Base-by-base conservation (phyloP, 257 asterid genomes). In the Nemophila menziesii region DNA sequence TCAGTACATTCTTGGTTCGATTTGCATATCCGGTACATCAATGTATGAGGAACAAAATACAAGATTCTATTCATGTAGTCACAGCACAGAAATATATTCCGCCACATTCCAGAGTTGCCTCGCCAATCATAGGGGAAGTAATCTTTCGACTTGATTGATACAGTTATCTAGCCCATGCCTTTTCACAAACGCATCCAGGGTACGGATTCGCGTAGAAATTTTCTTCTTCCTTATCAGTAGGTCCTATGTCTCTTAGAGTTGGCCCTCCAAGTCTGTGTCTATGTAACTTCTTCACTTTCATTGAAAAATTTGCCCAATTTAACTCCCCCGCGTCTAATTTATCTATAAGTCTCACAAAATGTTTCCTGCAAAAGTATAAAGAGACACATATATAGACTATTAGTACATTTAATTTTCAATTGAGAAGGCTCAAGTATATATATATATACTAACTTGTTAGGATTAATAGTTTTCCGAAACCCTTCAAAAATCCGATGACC, bases 111-210 rank as follows among this genome's bases (percentile, higher is more conserved):
- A n/a, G n/a, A n/a, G n/a, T n/a, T 29, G 36, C 36, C 9, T 29
- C 9, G 12, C 4, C 36, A 29, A 29, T 7, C 36, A 7, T 29
- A 7, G 2, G 36, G 36, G 36, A 13, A 29, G 7, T 3, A 13
- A 13, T 7, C 8, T 7, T 10, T 29, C 3, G 12, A 29, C 3
- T 7, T 29, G 8, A 10, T 7, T 29, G 8, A 10, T 29, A 13
- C 9, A 2, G 36, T 29, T 29, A 29, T 29, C 12, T 13, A 5
- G 8, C 8, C 45, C 22, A 40, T 7, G 22, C 13, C 8, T 59
- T 22, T 60, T 55, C 50, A 55, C 70, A 63, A 47, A 67, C 16
- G 57, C 74, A 67, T 21, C 69, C 74, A 6, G 70, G 74, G 54
- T 57, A 54, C 44, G 70, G 74, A 54, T 67, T 62, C 23, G 74